Conservation (phyloP, 2,329 filamentous ascomycete genomes). For the Calonectria henricotiae region DNA sequence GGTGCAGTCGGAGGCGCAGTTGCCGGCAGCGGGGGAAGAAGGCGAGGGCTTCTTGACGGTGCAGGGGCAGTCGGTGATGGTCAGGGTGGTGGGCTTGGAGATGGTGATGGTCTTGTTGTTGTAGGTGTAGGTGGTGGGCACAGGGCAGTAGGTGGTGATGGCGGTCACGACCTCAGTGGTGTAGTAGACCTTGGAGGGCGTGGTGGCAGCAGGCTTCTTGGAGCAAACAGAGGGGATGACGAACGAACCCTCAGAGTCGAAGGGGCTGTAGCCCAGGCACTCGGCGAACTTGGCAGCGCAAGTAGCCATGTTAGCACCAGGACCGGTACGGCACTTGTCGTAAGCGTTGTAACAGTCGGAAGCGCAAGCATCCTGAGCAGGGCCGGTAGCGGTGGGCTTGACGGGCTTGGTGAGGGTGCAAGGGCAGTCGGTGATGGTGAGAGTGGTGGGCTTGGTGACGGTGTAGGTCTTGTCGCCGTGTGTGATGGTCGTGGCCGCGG, state of each 20-base stretch:
- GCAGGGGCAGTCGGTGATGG: conserved; percentile 29
- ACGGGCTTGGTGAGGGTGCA: conserved; percentile 77
- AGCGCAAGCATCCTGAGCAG: conserved; percentile 6
- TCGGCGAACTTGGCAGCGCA: conserved; percentile 9
- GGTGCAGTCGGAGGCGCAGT: conserved; percentile 36
- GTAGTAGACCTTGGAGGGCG: conserved; percentile 53
- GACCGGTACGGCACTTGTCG: conserved; percentile 2
- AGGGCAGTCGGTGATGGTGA: conserved; percentile 81
- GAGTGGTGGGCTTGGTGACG: conserved; percentile 77
- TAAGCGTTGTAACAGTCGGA: conserved; percentile 4
- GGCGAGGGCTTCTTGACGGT: conserved; percentile 22
- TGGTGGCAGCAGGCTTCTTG: conserved; percentile 39
- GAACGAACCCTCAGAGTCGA: conserved; percentile 71
- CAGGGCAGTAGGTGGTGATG: conserved; percentile 72
- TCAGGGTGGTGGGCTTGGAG: conserved; percentile 35
- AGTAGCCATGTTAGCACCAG: conserved; percentile 10
- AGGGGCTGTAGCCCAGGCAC: conserved; percentile 24
- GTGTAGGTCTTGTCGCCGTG: conserved; percentile 79
- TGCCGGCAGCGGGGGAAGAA: conserved; percentile 8
- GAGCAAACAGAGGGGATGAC: conserved; percentile 40
- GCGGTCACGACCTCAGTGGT: conserved; percentile 74
- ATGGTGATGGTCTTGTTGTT: conserved; percentile 36
- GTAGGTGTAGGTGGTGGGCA: conserved; percentile 25
- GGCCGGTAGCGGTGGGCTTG: conserved; percentile 64
- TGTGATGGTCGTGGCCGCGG: conserved; percentile 75